A percentile compares a stretch with the other conserved stretches of the same genome.
Conservation (phyloP, 768 basidiomycete genomes). For the Rickenella mellea region DNA sequence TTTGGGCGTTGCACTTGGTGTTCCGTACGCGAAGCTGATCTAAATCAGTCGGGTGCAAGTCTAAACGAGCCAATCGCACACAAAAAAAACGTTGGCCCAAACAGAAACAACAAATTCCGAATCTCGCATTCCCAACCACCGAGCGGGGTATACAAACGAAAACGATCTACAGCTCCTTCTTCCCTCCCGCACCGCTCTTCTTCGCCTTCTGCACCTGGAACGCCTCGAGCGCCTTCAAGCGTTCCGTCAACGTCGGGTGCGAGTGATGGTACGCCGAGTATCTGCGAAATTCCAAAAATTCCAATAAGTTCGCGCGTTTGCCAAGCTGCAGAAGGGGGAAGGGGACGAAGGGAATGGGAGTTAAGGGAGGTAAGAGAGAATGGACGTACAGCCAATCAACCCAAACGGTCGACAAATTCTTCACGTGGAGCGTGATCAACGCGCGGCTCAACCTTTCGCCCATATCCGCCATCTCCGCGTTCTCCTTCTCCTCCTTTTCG, state of each 20-base stretch:
- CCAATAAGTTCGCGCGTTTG: slow-evolving; percentile 1
- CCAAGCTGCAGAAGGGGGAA: slow-evolving; percentile 2
- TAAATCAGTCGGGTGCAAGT: too few species aligned
- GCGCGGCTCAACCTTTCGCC: slow-evolving; percentile 78
- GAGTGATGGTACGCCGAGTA: slow-evolving; percentile 96
- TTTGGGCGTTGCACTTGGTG: too few species aligned
- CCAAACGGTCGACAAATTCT: slow-evolving; percentile 90
- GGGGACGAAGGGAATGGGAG: neutral
- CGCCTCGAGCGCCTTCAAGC: slow-evolving; percentile 72
- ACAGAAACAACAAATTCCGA: too few species aligned
- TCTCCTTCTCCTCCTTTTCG: slow-evolving; percentile 23
- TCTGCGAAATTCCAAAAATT: slow-evolving; percentile 26
- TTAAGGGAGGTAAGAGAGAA: too few species aligned
- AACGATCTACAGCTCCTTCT: slow-evolving; percentile 23
- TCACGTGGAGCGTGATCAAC: slow-evolving; percentile 77
- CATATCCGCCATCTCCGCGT: slow-evolving; percentile 69
- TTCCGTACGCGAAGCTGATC: too few species aligned
- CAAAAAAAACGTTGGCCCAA: too few species aligned
- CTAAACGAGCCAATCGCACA: too few species aligned
- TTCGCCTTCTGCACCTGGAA: slow-evolving; percentile 30
- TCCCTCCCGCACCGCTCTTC: slow-evolving; percentile 11
- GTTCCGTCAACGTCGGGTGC: slow-evolving; percentile 89
- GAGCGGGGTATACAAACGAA: too few species aligned
- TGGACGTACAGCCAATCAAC: slow-evolving; percentile 78
- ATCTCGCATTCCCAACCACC: too few species aligned